Conservation (phyloP, 1,139 yeast genomes). For the Kodamaea sp. region DNA sequence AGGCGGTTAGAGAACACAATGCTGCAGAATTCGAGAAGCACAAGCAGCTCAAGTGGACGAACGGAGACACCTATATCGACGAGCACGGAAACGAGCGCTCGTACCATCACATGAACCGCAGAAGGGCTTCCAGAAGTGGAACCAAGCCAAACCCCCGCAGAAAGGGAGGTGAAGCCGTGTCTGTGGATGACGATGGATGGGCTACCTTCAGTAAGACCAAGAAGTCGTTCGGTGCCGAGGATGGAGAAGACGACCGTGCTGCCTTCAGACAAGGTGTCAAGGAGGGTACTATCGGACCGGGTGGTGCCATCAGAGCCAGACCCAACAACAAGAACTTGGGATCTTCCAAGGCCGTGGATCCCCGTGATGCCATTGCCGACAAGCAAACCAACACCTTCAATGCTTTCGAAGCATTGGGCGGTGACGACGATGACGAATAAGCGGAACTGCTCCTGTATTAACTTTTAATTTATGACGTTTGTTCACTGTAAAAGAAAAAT, state of each 20-base stretch:
- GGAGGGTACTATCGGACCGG: constrained; percentile 26
- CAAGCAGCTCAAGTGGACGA: constrained; percentile 34
- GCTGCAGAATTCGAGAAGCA: constrained; percentile 35
- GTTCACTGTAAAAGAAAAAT: too few relatives aligned
- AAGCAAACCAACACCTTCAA: constrained; percentile 67
- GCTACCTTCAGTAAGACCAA: constrained; percentile 60
- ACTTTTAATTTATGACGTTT: too few relatives aligned
- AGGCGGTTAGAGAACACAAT: constrained; percentile 55
- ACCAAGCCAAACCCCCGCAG: constrained; percentile 54
- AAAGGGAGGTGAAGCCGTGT: constrained; percentile 56
- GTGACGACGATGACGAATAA: constrained; percentile 52
- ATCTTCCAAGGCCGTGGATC: constrained; percentile 70
- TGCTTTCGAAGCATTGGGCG: constrained; percentile 77
- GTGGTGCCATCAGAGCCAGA: constrained; percentile 50
- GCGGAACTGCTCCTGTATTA: not conserved
- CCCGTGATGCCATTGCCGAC: constrained; percentile 69
- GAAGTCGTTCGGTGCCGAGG: constrained; percentile 52
- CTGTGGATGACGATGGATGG: constrained; percentile 84
- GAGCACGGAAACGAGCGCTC: constrained; percentile 51
- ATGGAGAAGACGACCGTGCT: constrained; percentile 46
- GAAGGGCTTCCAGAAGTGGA: constrained; percentile 60
- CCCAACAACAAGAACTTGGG: constrained; percentile 77
- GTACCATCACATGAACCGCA: constrained; percentile 53
- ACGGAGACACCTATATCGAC: constrained; percentile 52
- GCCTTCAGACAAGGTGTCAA: constrained; percentile 49